A percentile compares a stretch with the other conserved stretches of the same genome.
Conservation (phyloP, 1,284 basidiomycete species). For the Melampsora occidentalis region DNA sequence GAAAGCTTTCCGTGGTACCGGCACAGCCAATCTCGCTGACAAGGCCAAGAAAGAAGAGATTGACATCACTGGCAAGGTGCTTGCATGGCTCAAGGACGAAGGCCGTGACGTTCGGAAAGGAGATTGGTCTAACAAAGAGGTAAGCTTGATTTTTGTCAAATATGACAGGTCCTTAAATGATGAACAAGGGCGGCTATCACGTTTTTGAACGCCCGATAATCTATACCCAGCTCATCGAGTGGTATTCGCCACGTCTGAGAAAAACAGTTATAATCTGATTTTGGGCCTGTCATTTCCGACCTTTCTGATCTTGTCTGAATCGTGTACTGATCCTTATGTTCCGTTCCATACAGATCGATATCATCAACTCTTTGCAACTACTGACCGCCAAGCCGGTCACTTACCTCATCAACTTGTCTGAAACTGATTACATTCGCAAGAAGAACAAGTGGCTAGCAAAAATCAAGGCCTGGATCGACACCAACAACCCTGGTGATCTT, state of each 20-base stretch:
- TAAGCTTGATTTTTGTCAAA: constrained; percentile 55
- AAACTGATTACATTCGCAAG: constrained; percentile 90
- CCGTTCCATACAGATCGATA: constrained; percentile 69
- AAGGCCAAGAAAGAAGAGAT: constrained; percentile 97
- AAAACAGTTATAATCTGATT: constrained; percentile 43
- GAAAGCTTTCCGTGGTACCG: constrained; percentile 68
- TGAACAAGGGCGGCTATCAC: constrained; percentile 67
- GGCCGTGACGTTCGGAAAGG: constrained; percentile 89
- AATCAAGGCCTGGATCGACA: constrained; percentile 98
- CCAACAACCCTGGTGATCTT: constrained; percentile 90
- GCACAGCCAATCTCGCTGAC: constrained; percentile 79
- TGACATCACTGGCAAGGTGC: constrained; percentile 78
- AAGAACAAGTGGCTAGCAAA: constrained; percentile 99
- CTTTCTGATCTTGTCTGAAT: constrained; percentile 11
- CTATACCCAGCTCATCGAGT: constrained; percentile 67
- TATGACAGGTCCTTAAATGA: constrained; percentile 56
- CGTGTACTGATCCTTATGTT: constrained; percentile 12
- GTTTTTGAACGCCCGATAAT: constrained; percentile 60
- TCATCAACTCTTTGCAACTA: constrained; percentile 86
- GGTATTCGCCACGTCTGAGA: constrained; percentile 61
- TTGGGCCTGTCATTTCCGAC: background rate
- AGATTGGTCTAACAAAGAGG: constrained; percentile 97
- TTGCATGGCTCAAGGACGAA: constrained; percentile 74
- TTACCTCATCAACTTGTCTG: constrained; percentile 96
- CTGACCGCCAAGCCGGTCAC: constrained; percentile 97